A percentile compares a stretch with the other conserved stretches of the same genome.
Conservation (phyloP, 192 early-diverging fungal genomes). For the Coemansia sp. region DNA sequence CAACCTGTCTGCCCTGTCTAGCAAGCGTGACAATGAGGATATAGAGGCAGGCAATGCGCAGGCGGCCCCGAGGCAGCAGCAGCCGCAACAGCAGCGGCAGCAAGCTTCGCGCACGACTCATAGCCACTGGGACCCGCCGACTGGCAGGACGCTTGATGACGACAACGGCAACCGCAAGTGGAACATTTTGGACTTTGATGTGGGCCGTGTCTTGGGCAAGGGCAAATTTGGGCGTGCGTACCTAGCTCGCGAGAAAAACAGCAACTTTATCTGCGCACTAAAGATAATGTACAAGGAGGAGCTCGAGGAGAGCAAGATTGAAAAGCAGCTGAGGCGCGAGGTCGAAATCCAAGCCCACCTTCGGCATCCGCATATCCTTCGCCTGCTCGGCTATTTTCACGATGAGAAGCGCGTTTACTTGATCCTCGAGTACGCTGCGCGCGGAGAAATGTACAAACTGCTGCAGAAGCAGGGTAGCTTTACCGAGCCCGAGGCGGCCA, state of each 20-base stretch:
- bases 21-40: not conserved
- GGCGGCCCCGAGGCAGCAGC: not conserved
- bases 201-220: slow-evolving; percentile 85
- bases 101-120: not conserved
- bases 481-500: slow-evolving; percentile 73
- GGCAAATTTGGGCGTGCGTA: slow-evolving; percentile 98
- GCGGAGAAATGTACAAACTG: slow-evolving; percentile 91
- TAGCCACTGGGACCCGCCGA: not conserved
- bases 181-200: slow-evolving; percentile 85
- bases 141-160: not conserved
- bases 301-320: slow-evolving; percentile 72
- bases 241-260: slow-evolving; percentile 84
- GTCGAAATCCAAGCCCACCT: slow-evolving; percentile 95
- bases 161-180: slow-evolving; percentile 40
- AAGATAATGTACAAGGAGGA: slow-evolving; percentile 91
- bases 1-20: not conserved
- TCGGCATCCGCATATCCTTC: slow-evolving; percentile 90
- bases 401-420: slow-evolving; percentile 91
- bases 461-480: slow-evolving; percentile 74
- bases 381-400: slow-evolving; percentile 97
- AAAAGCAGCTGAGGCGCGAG: slow-evolving; percentile 91
- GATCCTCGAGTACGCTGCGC: slow-evolving; percentile 94
- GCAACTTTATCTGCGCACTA: slow-evolving; percentile 88
- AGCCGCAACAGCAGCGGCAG: not conserved
- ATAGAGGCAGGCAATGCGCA: not conserved